These are phyloP conservation scores for Sugiyamaella paludigena DNA, from an alignment of 1,139 yeast species.

Conservation along the genomic window DNA sequence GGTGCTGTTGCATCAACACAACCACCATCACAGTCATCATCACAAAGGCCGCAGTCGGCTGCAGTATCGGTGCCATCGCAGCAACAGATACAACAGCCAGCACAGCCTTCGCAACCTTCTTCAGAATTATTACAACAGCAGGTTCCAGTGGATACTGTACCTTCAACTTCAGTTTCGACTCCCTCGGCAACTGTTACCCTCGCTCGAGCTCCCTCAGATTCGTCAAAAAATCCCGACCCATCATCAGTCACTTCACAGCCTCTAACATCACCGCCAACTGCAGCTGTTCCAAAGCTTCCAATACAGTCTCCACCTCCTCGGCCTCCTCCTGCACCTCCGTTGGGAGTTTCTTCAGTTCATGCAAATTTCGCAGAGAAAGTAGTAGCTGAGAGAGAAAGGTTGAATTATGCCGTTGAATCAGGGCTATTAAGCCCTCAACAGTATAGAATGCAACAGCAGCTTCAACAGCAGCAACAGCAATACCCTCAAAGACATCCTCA, in stretches of 20 bases:
- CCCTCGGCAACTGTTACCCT: not conserved
- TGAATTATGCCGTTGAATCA: conserved; percentile 19
- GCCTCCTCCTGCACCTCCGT: conserved; percentile 44
- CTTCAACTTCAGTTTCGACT: conserved; percentile 3
- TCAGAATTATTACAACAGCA: not conserved
- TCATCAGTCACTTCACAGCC: conserved; percentile 3
- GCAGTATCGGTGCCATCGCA: not conserved
- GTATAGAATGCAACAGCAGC: conserved; percentile 25
- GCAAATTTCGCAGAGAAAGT: conserved; percentile 26
- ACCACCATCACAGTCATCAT: conserved; percentile 14
- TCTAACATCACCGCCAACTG: conserved; percentile 6
- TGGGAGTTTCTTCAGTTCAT: conserved; percentile 39
- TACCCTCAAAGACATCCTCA: conserved; percentile 21
- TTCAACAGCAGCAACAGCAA: conserved; percentile 18
- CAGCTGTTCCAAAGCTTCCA: conserved; percentile 20
- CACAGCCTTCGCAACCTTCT: too few relatives aligned
- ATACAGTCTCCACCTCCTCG: conserved; percentile 39
- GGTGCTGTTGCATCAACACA: conserved; percentile 9
- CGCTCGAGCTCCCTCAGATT: conserved; percentile 2
- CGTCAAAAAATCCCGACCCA: conserved; percentile 12
- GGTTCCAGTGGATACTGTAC: not conserved
- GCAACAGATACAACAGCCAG: conserved; percentile 9
- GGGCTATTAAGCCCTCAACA: conserved; percentile 15
- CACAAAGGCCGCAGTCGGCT: conserved; percentile 16
- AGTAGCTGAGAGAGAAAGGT: conserved; percentile 22